Evolutionary conservation across 257 asterid species (phyloP).

Genomic region (Solanum piurae): DNA sequence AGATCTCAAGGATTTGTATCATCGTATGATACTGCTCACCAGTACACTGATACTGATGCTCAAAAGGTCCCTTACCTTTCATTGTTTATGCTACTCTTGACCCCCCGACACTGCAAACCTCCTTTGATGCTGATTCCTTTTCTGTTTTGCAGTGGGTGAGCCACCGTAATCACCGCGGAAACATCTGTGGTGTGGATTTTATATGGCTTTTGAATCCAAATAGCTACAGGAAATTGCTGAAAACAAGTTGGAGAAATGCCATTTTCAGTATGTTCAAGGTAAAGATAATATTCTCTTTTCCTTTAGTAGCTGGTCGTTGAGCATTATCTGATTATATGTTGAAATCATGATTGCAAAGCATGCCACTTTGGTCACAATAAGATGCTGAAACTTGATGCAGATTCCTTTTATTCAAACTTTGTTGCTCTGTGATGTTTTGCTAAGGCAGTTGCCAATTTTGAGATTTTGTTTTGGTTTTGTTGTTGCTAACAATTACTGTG

Average conservation of each 20-base stretch:
- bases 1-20: constrained; percentile 96
- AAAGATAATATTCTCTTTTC: background rate
- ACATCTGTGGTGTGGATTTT: constrained; percentile 95
- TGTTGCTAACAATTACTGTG: background rate
- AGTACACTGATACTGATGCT: constrained; percentile 91
- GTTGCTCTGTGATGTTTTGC: background rate
- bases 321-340: background rate
- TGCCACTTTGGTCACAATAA: background rate
- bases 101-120: background rate
- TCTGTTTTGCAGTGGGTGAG: constrained; percentile 73
- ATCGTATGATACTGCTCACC: constrained; percentile 95
- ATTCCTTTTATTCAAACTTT: background rate
- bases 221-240: constrained; percentile 69
- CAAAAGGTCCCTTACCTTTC: constrained; percentile 52
- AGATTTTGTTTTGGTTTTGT: background rate
- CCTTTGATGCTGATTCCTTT: constrained; percentile 9
- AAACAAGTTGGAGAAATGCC: constrained; percentile 95
- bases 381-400: background rate
- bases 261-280: constrained; percentile 97
- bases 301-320: background rate
- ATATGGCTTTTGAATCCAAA: constrained; percentile 99
- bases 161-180: constrained; percentile 97
- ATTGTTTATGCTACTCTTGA: background rate
- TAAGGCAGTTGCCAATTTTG: background rate
- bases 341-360: background rate